Evolutionary conservation across 306 rosid genomes (phyloP), one percentile per base, ranked within the genome.

Genomic region (Oemleria cerasiformis): DNA sequence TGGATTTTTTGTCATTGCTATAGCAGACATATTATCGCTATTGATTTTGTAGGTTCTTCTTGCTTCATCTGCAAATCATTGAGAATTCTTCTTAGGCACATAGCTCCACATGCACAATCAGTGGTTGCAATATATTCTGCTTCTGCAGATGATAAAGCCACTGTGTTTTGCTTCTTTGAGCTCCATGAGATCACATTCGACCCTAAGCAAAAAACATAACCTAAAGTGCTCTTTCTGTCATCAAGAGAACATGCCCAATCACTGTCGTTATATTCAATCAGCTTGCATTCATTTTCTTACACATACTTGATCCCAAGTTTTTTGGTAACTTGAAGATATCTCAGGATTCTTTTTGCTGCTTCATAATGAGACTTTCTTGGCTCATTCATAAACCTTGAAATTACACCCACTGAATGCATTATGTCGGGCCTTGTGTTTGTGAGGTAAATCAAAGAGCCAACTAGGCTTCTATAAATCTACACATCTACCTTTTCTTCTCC

Each of bases 351-450:
- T 25, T 25, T 25, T 25, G 30, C 30, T 25, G 30, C 30, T 25
- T 1, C 30, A 0, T 39, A 73, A 10, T 73, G 49, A 9, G 6
- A 13, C 12, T 38, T 49, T 10, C 40, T 64, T 13, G 64, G 56
- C 0, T 23, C 45, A 54, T 34, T 53, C 55, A 74, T 74, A 11
- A 49, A 51, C 7, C 57, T 65, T 9, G 56, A 64, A 23, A 65
- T 17, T 7, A 64, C 1, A 17, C 43, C 23, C 7, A 60, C 39
- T 0, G 2, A 3, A 73, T 73, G 40, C n/a, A 62, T 15, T 30
- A 73, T 61, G 19, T 73, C 23, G 15, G 47, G 60, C 13, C 68
- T 61, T 12, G 51, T 61, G 19, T 62, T 34, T 4, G 50, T 73
- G 5, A 65, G 65, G 16, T 65, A 51, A 3, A 74, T 74, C 44